These are phyloP conservation scores for Schoenoplectus triqueter DNA, from an alignment of 202 grass and related monocot species.

Conservation along the genomic window DNA sequence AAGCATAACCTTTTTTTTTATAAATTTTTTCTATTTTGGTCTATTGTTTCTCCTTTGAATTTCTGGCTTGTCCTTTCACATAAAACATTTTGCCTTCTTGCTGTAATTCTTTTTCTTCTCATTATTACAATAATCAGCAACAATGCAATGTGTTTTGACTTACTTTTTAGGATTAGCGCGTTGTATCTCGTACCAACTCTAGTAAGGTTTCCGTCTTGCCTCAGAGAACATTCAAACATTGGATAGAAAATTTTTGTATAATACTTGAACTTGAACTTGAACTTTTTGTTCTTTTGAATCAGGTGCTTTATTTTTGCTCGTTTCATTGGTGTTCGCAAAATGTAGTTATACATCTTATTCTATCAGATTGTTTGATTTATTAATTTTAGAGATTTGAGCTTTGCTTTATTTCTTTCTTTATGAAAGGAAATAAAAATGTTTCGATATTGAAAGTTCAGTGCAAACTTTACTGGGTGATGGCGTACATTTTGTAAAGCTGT, in stretches of 20 bases:
- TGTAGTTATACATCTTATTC: neutral
- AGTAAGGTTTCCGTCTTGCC: conserved; percentile 1
- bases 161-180: neutral
- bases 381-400: neutral
- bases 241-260: neutral
- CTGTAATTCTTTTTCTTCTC: too few relatives aligned
- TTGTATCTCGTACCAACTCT: neutral
- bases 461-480: too few relatives aligned
- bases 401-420: too few relatives aligned
- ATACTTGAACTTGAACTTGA: neutral
- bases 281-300: conserved; percentile 8
- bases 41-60: neutral
- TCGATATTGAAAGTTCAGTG: too few relatives aligned
- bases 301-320: neutral
- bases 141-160: too few relatives aligned
- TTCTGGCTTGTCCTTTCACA: conserved; percentile 7
- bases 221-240: neutral
- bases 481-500: too few relatives aligned
- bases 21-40: neutral
- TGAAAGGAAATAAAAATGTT: neutral
- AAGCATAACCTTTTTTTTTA: conserved; percentile 43
- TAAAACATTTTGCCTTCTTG: too few relatives aligned
- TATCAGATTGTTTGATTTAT: neutral
- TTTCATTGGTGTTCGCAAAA: neutral
- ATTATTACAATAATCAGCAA: too few relatives aligned